Evolutionary conservation across 495 filamentous ascomycete genomes (phyloP).

Genomic region (Penicillium ochrochloron): DNA sequence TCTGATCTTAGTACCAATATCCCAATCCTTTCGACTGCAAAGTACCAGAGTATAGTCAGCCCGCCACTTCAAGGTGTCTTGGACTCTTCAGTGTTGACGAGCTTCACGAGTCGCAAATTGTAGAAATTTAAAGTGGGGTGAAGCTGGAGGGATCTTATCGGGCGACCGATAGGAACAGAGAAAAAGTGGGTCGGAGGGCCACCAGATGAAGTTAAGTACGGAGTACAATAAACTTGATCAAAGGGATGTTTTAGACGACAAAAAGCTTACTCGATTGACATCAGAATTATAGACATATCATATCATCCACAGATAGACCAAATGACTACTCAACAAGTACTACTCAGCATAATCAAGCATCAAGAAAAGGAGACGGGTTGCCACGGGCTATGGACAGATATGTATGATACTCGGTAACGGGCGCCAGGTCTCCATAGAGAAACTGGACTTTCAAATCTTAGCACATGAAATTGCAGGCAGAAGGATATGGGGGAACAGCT

Average conservation of each 20-base stretch:
- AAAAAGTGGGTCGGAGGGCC: constrained; percentile 27
- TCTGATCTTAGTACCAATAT: background rate
- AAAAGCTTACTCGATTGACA: background rate
- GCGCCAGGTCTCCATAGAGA: constrained; percentile 27
- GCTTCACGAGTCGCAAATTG: constrained; percentile 1
- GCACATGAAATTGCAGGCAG: constrained; percentile 32
- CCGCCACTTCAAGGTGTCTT: background rate
- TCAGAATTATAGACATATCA: background rate
- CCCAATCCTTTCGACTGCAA: background rate
- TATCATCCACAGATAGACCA: background rate
- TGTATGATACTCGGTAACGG: constrained; percentile 30
- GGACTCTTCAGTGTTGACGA: background rate
- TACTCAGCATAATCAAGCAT: background rate
- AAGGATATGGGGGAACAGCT: constrained; percentile 24
- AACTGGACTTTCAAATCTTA: constrained; percentile 32
- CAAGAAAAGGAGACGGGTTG: constrained; percentile 6
- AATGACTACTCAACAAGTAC: background rate
- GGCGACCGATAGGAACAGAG: constrained; percentile 14
- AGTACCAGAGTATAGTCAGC: background rate
- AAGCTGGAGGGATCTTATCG: constrained; percentile 24
- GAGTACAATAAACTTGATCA: too few relatives aligned
- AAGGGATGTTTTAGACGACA: too few relatives aligned
- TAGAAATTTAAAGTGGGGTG: constrained; percentile 7
- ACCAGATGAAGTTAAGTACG: too few relatives aligned
- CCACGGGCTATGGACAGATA: constrained; percentile 29